Conservation (phyloP, 345 rosid species). For the Raphanus sativus region DNA sequence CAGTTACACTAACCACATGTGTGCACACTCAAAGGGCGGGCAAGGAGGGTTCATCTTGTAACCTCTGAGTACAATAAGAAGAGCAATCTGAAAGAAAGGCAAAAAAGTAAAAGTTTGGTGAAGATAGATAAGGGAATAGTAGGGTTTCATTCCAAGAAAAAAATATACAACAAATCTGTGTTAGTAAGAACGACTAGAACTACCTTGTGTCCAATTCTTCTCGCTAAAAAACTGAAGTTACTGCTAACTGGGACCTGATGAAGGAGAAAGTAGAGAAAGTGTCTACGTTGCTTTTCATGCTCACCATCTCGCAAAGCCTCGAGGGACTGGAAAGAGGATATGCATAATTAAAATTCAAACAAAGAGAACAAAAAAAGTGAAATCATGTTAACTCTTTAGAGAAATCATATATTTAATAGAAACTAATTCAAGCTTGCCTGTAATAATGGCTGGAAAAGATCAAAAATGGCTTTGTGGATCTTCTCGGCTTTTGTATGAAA, state of each 20-base stretch:
- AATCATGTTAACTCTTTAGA: slow-evolving; percentile 11
- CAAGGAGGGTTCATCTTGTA: slow-evolving; percentile 95
- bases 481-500: slow-evolving; percentile 90
- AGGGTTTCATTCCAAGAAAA: slow-evolving; percentile 13
- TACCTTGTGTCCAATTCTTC: slow-evolving; percentile 90
- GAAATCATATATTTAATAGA: slow-evolving; percentile 9
- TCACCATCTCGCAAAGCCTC: slow-evolving; percentile 98
- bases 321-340: slow-evolving; percentile 61
- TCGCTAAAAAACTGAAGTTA: slow-evolving; percentile 83
- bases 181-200: slow-evolving; percentile 29
- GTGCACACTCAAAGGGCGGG: slow-evolving; percentile 97
- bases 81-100: slow-evolving; percentile 64
- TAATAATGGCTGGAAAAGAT: slow-evolving; percentile 84
- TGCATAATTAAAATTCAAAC: slow-evolving; percentile 6
- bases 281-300: slow-evolving; percentile 88
- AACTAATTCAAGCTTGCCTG: slow-evolving; percentile 59
- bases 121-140: slow-evolving; percentile 38
- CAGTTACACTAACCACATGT: slow-evolving; percentile 72
- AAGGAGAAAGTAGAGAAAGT: slow-evolving; percentile 89
- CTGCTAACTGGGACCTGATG: slow-evolving; percentile 95
- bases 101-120: slow-evolving; percentile 28
- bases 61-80: slow-evolving; percentile 86
- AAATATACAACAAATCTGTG: background rate
- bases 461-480: slow-evolving; percentile 94
- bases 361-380: slow-evolving; percentile 9